These are phyloP conservation scores for Populus ilicifolia DNA, from an alignment of 345 rosid species.

Conservation along the genomic window DNA sequence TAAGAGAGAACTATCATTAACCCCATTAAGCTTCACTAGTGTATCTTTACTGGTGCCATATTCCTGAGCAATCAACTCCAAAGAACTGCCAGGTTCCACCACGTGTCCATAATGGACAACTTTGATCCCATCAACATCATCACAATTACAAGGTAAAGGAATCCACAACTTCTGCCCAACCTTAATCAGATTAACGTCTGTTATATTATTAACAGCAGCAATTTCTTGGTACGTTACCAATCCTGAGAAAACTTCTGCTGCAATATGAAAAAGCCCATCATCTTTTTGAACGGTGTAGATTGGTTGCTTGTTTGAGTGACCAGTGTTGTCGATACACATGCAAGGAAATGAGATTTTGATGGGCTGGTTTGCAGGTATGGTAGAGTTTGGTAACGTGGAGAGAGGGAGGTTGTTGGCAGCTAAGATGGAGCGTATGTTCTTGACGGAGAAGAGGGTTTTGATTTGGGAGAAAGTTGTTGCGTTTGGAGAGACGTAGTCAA, in stretches of 20 bases:
- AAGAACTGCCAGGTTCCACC: constrained; percentile 17
- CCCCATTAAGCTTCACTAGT: constrained; percentile 12
- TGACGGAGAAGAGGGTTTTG: constrained; percentile 23
- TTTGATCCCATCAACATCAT: constrained; percentile 11
- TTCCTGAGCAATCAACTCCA: constrained; percentile 14
- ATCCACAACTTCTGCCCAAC: constrained; percentile 22
- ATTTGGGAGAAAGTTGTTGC: constrained; percentile 11
- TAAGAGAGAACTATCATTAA: constrained; percentile 8
- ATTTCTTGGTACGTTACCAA: constrained; percentile 11
- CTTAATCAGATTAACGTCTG: neutral
- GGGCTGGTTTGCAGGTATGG: constrained; percentile 11
- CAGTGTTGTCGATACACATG: constrained; percentile 20
- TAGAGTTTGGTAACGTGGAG: constrained; percentile 16
- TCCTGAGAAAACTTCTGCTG: constrained; percentile 18
- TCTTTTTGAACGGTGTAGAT: constrained; percentile 8
- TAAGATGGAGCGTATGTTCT: constrained; percentile 20
- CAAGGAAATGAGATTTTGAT: constrained; percentile 24
- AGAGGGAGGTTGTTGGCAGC: constrained; percentile 25
- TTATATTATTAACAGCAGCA: constrained; percentile 11
- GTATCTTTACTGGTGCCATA: constrained; percentile 13
- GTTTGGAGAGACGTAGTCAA: constrained; percentile 23
- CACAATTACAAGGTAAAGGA: constrained; percentile 33
- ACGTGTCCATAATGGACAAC: constrained; percentile 33
- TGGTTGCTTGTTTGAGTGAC: constrained; percentile 20
- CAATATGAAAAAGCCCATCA: constrained; percentile 19